A percentile compares a stretch with the other conserved stretches of the same genome.
These are phyloP conservation scores for Corylus avellana DNA, from an alignment of 306 rosid genomes.

Conservation along the genomic window DNA sequence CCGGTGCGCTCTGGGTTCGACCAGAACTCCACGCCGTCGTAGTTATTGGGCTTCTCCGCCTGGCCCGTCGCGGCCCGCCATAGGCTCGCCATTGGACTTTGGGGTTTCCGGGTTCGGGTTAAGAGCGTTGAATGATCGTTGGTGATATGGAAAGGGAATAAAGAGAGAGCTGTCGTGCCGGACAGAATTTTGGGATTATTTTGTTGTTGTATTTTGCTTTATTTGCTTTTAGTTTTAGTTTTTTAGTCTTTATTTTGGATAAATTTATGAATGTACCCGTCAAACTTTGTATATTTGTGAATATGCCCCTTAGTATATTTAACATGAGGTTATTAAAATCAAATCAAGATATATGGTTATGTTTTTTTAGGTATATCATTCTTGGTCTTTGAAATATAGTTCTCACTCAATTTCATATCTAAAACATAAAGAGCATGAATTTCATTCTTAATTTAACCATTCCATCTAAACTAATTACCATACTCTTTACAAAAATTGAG, in stretches of 20 bases:
- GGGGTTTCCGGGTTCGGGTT: not conserved
- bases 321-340: too few species aligned
- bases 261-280: not conserved
- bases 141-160: not conserved
- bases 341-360: too few species aligned
- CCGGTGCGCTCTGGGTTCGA: constrained; percentile 38
- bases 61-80: constrained; percentile 39
- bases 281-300: not conserved
- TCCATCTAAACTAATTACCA: too few species aligned
- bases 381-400: too few species aligned
- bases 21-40: constrained; percentile 40
- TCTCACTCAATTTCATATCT: too few species aligned
- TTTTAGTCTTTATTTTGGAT: too few species aligned
- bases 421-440: too few species aligned
- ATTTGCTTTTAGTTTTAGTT: not conserved
- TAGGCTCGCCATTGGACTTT: constrained; percentile 24
- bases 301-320: too few species aligned
- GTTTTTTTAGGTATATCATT: too few species aligned
- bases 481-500: too few species aligned
- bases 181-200: not conserved
- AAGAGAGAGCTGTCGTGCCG: not conserved
- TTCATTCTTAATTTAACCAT: too few species aligned
- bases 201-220: not conserved
- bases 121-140: not conserved
- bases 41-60: constrained; percentile 18